Evolutionary conservation across 345 rosid genomes (phyloP).

Genomic region (Noccaea bulbosa): DNA sequence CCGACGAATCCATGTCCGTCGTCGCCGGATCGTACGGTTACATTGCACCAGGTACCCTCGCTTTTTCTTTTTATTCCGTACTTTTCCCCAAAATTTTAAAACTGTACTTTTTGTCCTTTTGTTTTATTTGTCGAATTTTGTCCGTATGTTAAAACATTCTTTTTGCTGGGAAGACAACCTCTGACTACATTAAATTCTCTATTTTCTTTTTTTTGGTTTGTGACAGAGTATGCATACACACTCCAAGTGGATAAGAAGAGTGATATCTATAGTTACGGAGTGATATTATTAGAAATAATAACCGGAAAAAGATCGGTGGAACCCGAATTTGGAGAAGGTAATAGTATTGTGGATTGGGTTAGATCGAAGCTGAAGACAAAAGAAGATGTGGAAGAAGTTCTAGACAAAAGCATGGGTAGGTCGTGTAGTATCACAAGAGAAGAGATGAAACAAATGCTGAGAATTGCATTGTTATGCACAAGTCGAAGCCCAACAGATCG

Average conservation of each 20-base stretch:
- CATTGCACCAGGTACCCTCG: conserved; percentile 88
- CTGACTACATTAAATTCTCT: conserved; percentile 3
- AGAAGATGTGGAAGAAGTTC: conserved; percentile 57
- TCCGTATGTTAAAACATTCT: conserved; percentile 23
- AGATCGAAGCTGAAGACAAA: conserved; percentile 73
- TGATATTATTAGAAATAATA: conserved; percentile 81
- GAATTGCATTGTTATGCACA: conserved; percentile 85
- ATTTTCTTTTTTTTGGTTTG: neutral
- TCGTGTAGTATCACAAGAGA: conserved; percentile 67
- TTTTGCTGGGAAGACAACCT: conserved; percentile 35
- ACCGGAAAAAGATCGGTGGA: conserved; percentile 85
- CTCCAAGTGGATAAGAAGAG: conserved; percentile 96
- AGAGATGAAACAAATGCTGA: conserved; percentile 88
- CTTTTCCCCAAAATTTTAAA: neutral
- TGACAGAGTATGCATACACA: conserved; percentile 89
- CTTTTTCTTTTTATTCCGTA: neutral
- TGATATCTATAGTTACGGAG: conserved; percentile 94
- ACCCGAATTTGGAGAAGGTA: conserved; percentile 90
- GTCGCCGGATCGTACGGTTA: conserved; percentile 99
- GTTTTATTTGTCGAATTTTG: neutral
- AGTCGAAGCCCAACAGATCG: conserved; percentile 82
- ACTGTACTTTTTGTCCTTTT: neutral
- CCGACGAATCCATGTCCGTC: conserved; percentile 98
- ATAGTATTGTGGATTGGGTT: conserved; percentile 95
- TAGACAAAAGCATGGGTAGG: conserved; percentile 83